Percentiles rank a stretch among this genome's conserved stretches.
phyloP scores from a whole-genome alignment of 495 filamentous ascomycete species.

The Parmelia sp. region DNA sequence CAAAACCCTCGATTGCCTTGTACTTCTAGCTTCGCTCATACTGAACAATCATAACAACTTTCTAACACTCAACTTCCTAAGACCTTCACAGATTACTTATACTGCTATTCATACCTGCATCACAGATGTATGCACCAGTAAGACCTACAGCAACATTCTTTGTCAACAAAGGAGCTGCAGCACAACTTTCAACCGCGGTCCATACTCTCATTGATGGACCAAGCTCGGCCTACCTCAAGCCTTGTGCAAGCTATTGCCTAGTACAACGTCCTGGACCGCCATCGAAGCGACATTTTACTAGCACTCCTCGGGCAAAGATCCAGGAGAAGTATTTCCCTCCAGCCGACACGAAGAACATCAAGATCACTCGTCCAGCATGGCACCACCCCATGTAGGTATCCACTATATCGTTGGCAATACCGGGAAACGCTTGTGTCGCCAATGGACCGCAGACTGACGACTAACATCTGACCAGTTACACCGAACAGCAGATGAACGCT shows the following conservation, averaged over 20 bases:
- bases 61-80: background rate
- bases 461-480: slow-evolving; percentile 41
- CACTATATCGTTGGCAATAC: background rate
- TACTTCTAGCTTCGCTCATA: background rate
- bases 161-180: slow-evolving; percentile 15
- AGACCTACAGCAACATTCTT: slow-evolving; percentile 14
- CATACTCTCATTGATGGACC: slow-evolving; percentile 12
- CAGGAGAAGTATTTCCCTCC: slow-evolving; percentile 28
- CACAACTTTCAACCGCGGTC: slow-evolving; percentile 17
- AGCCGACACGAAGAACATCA: slow-evolving; percentile 23
- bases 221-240: slow-evolving; percentile 6
- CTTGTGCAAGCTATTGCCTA: slow-evolving; percentile 12
- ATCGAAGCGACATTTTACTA: slow-evolving; percentile 21
- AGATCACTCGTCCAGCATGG: slow-evolving; percentile 30
- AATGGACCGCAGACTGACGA: background rate
- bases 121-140: slow-evolving; percentile 22
- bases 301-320: slow-evolving; percentile 16
- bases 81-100: background rate
- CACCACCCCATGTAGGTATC: slow-evolving; percentile 28
- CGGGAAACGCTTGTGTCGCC: background rate
- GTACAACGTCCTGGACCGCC: slow-evolving; percentile 2
- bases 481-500: slow-evolving; percentile 53
- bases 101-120: slow-evolving; percentile 5
- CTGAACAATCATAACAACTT: background rate
- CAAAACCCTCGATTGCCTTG: background rate